Evolutionary conservation across 2,329 filamentous ascomycete species (phyloP), one percentile per base, ranked within the genome.

Genomic region (Trichoderma semiorbis): DNA sequence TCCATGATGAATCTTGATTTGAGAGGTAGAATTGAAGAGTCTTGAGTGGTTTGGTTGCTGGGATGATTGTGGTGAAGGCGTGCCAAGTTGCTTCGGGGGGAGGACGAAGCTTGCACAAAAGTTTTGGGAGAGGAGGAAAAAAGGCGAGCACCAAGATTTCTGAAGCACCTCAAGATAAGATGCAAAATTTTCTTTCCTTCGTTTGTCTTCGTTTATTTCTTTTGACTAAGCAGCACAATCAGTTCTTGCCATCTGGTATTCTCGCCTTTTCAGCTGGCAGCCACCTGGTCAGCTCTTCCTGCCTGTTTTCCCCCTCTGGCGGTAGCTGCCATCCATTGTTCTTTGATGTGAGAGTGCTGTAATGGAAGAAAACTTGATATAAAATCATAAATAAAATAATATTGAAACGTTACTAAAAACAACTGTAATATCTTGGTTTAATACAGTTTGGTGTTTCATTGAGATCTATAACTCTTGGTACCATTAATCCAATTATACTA

Each of bases 221-320:
- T 14, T 60, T 60, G 28, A 60, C 57, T 60, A 60, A 60, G 57
- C 57, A 60, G 28, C 3, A 14, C 28, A 30, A 60, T 12, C 18
- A 60, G 30, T n/a, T 60, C 18, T n/a, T 60, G 57, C 57, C 57
- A 34, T 30, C 11, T 63, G 61, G 3, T 34, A 10, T 24, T 24
- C n/a, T 61, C 12, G 32, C 14, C 34, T 62, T 21, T 62, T 18
- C 58, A 62, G 34, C 32, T 62, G 58, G 58, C 58, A 18, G 58
- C 21, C 58, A 62, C 30, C 34, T 62, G 58, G 58, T 36, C 2
- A 26, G n/a, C 5, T 7, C 0, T 26, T 26, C 32, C 21, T 62
- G 32, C 32, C 58, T 39, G 3, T 11, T 18, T 3, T 8, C 6
- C 6, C 3, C 0, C 18, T 14, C 3, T 7, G 12, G 5, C 24